Evolutionary conservation across 2,329 filamentous ascomycete species (phyloP).

Genomic region (Alternaria consortialis): DNA sequence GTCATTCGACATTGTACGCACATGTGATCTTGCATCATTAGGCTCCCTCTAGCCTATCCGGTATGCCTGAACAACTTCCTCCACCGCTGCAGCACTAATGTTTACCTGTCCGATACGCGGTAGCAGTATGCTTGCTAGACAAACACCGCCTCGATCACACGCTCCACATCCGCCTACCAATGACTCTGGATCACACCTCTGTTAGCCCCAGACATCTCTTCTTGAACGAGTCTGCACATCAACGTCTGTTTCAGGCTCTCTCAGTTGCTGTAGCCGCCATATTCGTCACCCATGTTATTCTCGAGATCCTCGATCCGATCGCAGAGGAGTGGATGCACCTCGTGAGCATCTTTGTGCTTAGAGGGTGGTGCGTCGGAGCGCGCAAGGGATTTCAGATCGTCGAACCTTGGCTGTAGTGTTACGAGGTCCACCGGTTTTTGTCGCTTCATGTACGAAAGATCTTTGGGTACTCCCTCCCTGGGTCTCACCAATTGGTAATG

Average conservation of each 20-base stretch:
- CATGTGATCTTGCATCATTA: background rate
- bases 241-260: background rate
- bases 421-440: background rate
- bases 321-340: background rate
- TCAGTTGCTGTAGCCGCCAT: background rate
- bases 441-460: background rate
- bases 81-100: background rate
- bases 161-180: slow-evolving; percentile 2
- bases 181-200: background rate
- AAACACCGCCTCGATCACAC: slow-evolving; percentile 5
- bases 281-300: background rate
- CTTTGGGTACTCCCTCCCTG: background rate
- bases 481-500: background rate
- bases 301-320: background rate
- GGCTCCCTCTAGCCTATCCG: background rate
- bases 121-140: slow-evolving; percentile 8
- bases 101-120: background rate
- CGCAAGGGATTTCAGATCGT: background rate
- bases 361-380: background rate
- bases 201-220: background rate
- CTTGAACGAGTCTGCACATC: background rate
- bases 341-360: background rate
- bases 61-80: background rate
- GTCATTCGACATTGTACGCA: background rate
- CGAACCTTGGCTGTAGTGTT: background rate